Evolutionary conservation across 371 early-diverging fungal species (phyloP), one percentile per base, ranked within the genome.

Genomic region (Basidiobolus meristosporus): DNA sequence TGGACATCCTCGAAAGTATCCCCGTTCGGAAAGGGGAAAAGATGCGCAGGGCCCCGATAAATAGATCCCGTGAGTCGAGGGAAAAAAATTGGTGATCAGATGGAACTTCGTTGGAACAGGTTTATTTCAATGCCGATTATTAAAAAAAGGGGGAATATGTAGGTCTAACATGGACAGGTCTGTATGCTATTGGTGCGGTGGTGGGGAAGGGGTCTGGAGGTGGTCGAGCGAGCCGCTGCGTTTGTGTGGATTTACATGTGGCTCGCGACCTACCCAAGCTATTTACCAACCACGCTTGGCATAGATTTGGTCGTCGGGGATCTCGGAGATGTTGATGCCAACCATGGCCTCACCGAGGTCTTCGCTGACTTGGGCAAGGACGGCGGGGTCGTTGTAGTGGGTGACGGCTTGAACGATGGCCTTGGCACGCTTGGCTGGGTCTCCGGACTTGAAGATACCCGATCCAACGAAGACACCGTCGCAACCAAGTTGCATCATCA

Each of bases 341-440:
- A 93, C 95, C 90, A 93, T 93, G 32, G 91, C 84, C 61, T 90
- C 91, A 48, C 96, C 93, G 20, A 92, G 72, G 47, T 90, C 68
- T 62, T 87, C 88, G 29, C 85, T 84, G 38, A 92, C 84, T 36
- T 76, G 70, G 43, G 92, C 91, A 28, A 96, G 63, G 17, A 85
- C 75, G 57, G 70, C 69, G 46, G 92, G 62, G 57, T 92, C 85
- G 37, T 78, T 78, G 65, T 56, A 96, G 73, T 92, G 86, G 29
- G 93, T 90, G 31, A 91, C 92, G 44, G 97, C 91, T 68, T 89
- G 81, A 44, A 90, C 92, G 50, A 96, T 92, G 40, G 93, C 97
- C 31, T 70, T 65, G 31, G 97, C 97, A 43, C 97, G 85, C 75
- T 90, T 89, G 47, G 77, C 88, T 1, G 93, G 91, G 57, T 96